Base-by-base conservation (phyloP, 331 rosid genomes). In the Malus hybrid region DNA sequence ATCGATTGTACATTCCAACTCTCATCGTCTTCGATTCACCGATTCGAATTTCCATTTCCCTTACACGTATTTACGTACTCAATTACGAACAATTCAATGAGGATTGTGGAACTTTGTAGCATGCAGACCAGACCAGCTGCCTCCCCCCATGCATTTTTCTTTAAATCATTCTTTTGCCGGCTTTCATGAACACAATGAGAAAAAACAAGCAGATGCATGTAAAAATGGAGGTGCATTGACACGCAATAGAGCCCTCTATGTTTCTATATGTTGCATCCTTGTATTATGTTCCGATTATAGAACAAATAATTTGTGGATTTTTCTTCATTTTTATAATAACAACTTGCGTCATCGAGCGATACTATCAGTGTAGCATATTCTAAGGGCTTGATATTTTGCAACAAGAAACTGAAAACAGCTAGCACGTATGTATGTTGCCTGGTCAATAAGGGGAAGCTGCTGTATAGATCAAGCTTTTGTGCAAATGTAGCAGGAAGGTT, bases 151-250 rank as follows among this genome's bases (percentile, higher is more conserved):
- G 65, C 36, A 71, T 71, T 32, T 16, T 34, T 11, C 60, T 1
- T 42, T 42, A 44, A 24, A 30, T 50, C 14, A 2, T 56, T 8
- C 16, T 6, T 26, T 26, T 33, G 88, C 87, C 88, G 86, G 80
- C 82, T 26, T 61, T 28, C 13, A 14, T 15, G 14, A 24, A n/a
- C 76, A 78, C 80, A 73, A 26, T 0, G 3, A 66, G 66, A 78
- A 76, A 80, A 15, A 33, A 72, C 78, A 32, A 80, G 30, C 70
- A 33, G 29, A 46, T 2, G 34, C 6, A 15, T 15, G 26, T 72
- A 67, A 72, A 72, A 58, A n/a, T 22, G 34, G 39, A 7, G 20
- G 66, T 5, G 32, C 80, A 70, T 82, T 28, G 26, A 5, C 36
- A 19, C 63, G 73, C 22, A 77, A 5, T 70, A 24, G 48, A 71